Conservation (phyloP, 192 early-diverging fungal species). For the Haplosporangium gracile region DNA sequence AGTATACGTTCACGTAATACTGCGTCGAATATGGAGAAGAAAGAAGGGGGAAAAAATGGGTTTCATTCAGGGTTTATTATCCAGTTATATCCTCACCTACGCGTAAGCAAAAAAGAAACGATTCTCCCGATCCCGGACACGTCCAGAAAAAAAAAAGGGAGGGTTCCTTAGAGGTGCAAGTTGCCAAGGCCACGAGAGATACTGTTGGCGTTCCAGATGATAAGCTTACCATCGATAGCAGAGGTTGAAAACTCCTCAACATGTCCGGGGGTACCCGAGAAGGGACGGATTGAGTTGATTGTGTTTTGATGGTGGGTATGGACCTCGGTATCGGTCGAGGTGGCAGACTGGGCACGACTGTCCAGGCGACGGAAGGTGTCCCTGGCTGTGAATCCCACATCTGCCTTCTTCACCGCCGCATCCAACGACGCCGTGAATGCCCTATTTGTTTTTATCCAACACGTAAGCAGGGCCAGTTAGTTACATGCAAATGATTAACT, state of each 20-base stretch:
- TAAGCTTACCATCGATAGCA: constrained; percentile 88
- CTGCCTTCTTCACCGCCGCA: constrained; percentile 78
- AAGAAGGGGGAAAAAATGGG: background rate
- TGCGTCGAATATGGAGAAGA: no score
- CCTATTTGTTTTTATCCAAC: constrained; percentile 41
- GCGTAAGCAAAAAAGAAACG: background rate
- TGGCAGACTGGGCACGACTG: constrained; percentile 75
- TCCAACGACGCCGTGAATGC: constrained; percentile 79
- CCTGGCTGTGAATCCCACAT: constrained; percentile 76
- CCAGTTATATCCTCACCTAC: background rate
- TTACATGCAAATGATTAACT: background rate
- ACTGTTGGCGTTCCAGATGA: constrained; percentile 71
- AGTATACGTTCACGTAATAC: background rate
- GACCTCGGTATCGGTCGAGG: constrained; percentile 75
- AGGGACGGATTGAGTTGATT: constrained; percentile 78
- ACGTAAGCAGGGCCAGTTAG: background rate
- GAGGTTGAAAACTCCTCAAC: constrained; percentile 82
- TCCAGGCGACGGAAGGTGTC: constrained; percentile 95
- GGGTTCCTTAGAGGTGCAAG: constrained; percentile 29
- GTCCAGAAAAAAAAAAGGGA: background rate
- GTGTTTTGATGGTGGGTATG: constrained; percentile 97
- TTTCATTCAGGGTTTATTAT: background rate
- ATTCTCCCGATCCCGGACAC: no score
- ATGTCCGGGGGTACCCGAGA: constrained; percentile 61
- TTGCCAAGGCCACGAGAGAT: constrained; percentile 32